Conservation (phyloP, 495 filamentous ascomycete genomes). For the Eremomyces bilateralis region DNA sequence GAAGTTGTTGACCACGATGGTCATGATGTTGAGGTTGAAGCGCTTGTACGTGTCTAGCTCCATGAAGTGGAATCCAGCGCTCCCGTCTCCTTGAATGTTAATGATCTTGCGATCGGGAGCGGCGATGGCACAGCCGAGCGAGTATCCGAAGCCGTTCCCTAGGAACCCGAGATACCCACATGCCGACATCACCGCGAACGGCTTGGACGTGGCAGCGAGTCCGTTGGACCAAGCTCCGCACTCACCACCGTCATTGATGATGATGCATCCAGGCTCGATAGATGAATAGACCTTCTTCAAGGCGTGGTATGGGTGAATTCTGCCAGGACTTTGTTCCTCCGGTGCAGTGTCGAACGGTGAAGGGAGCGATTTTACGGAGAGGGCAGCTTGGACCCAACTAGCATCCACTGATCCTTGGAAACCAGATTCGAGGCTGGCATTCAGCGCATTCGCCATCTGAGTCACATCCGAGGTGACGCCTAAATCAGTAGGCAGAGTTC, state of each 20-base stretch:
- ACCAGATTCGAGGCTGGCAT: slow-evolving; percentile 5
- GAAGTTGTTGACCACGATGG: slow-evolving; percentile 10
- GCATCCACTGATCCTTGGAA: no score
- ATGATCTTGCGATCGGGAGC: slow-evolving; percentile 7
- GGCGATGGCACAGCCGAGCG: slow-evolving; percentile 10
- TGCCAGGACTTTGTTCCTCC: slow-evolving; percentile 9
- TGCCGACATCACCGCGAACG: no score
- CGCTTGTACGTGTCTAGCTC: slow-evolving; percentile 12
- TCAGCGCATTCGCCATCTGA: slow-evolving; percentile 3
- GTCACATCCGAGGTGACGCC: slow-evolving; percentile 11
- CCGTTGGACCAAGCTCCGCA: slow-evolving; percentile 9
- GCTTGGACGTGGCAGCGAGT: slow-evolving; percentile 6
- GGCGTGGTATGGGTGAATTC: slow-evolving; percentile 12
- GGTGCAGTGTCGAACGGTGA: slow-evolving; percentile 5
- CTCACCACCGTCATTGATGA: slow-evolving; percentile 14
- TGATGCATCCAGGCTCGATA: slow-evolving; percentile 6
- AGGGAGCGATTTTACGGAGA: slow-evolving; percentile 2
- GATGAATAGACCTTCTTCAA: slow-evolving; percentile 8
- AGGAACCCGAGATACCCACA: slow-evolving; percentile 13
- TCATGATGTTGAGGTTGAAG: slow-evolving; percentile 9
- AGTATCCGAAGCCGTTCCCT: slow-evolving; percentile 13
- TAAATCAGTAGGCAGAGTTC: slow-evolving; percentile 7
- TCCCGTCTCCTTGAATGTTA: slow-evolving; percentile 13
- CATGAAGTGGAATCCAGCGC: slow-evolving; percentile 13
- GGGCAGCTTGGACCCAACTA: slow-evolving; percentile 10